Evolutionary conservation across 768 basidiomycete genomes (phyloP).

Genomic region (Pisolithus marmoratus): DNA sequence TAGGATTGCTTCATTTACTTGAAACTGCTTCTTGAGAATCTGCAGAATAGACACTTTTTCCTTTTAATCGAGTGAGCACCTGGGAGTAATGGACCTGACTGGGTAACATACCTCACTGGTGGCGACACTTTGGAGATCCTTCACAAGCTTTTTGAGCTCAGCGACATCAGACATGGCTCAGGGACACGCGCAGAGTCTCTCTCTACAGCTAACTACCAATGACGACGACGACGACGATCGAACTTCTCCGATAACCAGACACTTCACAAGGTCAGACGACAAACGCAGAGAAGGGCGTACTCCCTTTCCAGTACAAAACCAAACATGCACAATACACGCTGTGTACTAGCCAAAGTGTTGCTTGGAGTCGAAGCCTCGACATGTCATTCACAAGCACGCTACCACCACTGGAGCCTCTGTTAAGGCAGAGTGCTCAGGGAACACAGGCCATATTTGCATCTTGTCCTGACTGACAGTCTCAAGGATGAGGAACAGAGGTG

Average conservation of each 20-base stretch:
- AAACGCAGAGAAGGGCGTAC: not conserved
- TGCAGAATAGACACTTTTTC: constrained; percentile 58
- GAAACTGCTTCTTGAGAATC: constrained; percentile 57
- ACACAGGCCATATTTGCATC: constrained; percentile 68
- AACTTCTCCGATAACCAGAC: not conserved
- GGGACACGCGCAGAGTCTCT: constrained; percentile 10
- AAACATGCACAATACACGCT: constrained; percentile 18
- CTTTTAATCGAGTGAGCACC: constrained; percentile 35
- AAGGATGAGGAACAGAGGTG: constrained; percentile 72
- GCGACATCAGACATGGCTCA: constrained; percentile 31
- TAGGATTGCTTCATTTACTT: constrained; percentile 66
- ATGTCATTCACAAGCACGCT: constrained; percentile 37
- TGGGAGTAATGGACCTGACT: constrained; percentile 33
- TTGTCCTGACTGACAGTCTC: constrained; percentile 51
- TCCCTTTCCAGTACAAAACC: not conserved
- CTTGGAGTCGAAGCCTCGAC: not conserved
- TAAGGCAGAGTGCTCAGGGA: constrained; percentile 60
- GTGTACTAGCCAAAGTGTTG: constrained; percentile 10
- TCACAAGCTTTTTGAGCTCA: constrained; percentile 77
- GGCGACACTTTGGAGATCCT: constrained; percentile 64
- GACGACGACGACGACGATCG: not conserved
- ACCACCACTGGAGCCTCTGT: constrained; percentile 62
- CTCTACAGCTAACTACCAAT: constrained; percentile 11
- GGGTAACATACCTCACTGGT: constrained; percentile 49
- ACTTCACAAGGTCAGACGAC: not conserved